Evolutionary conservation across 306 rosid genomes (phyloP).

Genomic region (Begonia loranthoides): DNA sequence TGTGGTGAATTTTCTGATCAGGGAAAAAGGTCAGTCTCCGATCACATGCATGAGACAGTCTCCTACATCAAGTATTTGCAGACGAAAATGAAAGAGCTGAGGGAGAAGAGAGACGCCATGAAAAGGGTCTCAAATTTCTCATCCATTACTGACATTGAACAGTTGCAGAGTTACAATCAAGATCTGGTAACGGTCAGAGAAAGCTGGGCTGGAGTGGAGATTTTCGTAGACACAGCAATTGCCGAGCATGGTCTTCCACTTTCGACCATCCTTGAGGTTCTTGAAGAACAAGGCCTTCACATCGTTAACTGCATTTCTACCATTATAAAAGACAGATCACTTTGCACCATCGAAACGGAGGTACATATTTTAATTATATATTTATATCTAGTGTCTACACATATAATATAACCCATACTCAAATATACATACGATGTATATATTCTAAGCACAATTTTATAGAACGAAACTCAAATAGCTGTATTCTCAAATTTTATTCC

Average conservation of each 20-base stretch:
- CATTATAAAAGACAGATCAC: slow-evolving; percentile 14
- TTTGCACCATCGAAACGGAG: slow-evolving; percentile 26
- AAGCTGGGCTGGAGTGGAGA: slow-evolving; percentile 18
- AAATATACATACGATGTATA: too few species aligned
- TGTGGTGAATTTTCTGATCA: neutral
- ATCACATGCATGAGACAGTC: slow-evolving; percentile 27
- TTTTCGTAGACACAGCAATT: slow-evolving; percentile 16
- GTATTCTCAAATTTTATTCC: too few species aligned
- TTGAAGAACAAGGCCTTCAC: slow-evolving; percentile 22
- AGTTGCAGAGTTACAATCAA: neutral
- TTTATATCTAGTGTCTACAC: neutral
- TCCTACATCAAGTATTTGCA: slow-evolving; percentile 25
- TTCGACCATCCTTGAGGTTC: slow-evolving; percentile 16
- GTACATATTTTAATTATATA: slow-evolving; percentile 1
- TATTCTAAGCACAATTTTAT: too few species aligned
- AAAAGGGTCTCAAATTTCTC: neutral
- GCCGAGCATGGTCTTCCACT: slow-evolving; percentile 19
- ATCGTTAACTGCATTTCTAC: slow-evolving; percentile 20
- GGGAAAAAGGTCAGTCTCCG: slow-evolving; percentile 40
- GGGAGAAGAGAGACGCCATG: slow-evolving; percentile 21
- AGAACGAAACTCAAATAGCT: too few species aligned
- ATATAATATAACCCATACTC: too few species aligned
- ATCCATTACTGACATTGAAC: neutral
- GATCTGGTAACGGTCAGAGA: slow-evolving; percentile 9
- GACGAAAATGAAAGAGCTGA: slow-evolving; percentile 13